phyloP scores from a whole-genome alignment of 129 eudicot species.

The Artemisia tridentata region DNA sequence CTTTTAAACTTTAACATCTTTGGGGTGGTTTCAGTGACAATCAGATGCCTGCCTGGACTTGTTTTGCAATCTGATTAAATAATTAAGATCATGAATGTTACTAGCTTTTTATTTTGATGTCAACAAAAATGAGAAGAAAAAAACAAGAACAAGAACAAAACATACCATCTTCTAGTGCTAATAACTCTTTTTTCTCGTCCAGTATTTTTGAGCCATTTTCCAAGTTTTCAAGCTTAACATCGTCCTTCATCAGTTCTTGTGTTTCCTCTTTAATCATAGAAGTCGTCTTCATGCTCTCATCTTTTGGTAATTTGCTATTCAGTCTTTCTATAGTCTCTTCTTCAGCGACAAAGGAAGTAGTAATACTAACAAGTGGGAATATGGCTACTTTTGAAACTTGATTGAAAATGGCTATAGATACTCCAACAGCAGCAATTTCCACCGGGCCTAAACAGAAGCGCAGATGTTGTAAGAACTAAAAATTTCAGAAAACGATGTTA shows the following conservation, averaged over 20 bases:
- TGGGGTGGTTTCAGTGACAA: constrained; percentile 5
- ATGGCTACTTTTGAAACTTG: constrained; percentile 86
- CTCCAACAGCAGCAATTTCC: constrained; percentile 91
- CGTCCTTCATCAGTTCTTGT: constrained; percentile 22
- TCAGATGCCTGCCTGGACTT: constrained; percentile 20
- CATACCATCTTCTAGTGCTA: constrained; percentile 29
- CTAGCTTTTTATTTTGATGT: no score
- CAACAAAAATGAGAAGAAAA: background rate
- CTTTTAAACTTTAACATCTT: constrained; percentile 19
- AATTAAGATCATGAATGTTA: constrained; percentile 1
- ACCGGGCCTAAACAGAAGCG: constrained; percentile 47
- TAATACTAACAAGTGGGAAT: constrained; percentile 84
- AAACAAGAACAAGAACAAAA: background rate
- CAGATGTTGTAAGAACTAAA: background rate
- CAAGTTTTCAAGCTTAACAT: constrained; percentile 31
- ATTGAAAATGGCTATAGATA: constrained; percentile 79
- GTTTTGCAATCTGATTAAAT: constrained; percentile 28
- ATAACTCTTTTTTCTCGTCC: constrained; percentile 16
- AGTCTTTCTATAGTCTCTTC: constrained; percentile 63
- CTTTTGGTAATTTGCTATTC: constrained; percentile 21
- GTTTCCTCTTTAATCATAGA: constrained; percentile 17
- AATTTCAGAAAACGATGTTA: background rate
- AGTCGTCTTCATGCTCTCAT: constrained; percentile 32
- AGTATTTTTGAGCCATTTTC: constrained; percentile 28
- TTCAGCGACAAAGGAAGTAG: constrained; percentile 93